These are phyloP conservation scores for Syzygium grande DNA, from an alignment of 345 rosid genomes.

Conservation along the genomic window DNA sequence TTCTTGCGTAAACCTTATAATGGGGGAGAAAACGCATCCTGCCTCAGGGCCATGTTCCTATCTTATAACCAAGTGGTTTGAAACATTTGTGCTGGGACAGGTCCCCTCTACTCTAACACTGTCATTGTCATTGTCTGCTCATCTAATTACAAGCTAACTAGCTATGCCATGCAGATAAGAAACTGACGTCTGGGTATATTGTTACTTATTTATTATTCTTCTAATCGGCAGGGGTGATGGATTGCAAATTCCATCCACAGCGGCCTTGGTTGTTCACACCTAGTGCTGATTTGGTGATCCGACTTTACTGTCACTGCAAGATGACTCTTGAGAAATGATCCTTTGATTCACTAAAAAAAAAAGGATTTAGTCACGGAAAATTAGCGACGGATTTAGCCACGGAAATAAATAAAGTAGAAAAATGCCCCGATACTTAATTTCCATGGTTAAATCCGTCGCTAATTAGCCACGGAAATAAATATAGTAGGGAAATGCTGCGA, in stretches of 20 bases:
- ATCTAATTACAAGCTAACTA: neutral
- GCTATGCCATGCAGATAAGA: neutral
- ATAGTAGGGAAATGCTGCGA: no score
- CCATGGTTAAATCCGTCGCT: no score
- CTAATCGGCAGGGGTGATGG: constrained; percentile 62
- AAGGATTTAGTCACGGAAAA: no score
- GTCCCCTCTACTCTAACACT: neutral
- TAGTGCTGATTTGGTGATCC: constrained; percentile 72
- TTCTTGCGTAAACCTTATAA: neutral
- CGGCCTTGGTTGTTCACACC: constrained; percentile 98
- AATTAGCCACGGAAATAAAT: no score
- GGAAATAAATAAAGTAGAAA: no score
- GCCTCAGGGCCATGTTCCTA: neutral
- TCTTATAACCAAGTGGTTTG: neutral
- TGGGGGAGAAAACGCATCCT: neutral
- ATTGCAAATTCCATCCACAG: constrained; percentile 91
- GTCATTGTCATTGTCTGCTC: neutral
- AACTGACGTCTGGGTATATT: neutral
- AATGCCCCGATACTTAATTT: no score
- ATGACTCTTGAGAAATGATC: neutral
- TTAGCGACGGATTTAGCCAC: no score
- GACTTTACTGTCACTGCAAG: constrained; percentile 60
- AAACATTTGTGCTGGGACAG: neutral
- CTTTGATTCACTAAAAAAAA: neutral
- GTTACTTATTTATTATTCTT: neutral